Evolutionary conservation across 768 basidiomycete species (phyloP), one percentile per base, ranked within the genome.

Genomic region (Phaeotremella skinneri): DNA sequence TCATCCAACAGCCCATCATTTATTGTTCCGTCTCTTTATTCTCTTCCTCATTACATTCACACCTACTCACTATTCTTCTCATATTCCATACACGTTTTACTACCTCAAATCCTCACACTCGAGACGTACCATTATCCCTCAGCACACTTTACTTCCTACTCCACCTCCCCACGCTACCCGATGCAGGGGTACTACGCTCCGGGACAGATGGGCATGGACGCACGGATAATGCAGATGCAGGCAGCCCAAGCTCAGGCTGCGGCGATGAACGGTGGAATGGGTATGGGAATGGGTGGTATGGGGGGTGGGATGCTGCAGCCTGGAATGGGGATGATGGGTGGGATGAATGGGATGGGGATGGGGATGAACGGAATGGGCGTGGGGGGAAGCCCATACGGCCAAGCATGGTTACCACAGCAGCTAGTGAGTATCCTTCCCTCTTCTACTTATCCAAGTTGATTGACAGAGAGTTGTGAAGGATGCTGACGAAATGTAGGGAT

Each of bases 401-500:
- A 64, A 29, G 63, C 63, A 3, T 64, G 54, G 31, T 25, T 32
- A 21, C 29, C 51, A 6, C 51, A 59, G 27, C 43, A 64, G 14
- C 45, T 68, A 14, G 67, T 68, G 11, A 49, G 67, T 61, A 21
- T 23, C 11, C 31, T 2, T 50, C 5, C 2, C 6, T 11, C 9
- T 6, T 2, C 13, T 9, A 5, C 23, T 31, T 61, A 45, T 21
- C 54, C 20, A 26, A 29, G 17, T 11, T 5, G 6, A 34, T 21
- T 31, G 49, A 3, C 5, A 4, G 13, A 4, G 34, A 54, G 43
- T 27, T 32, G 5, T 4, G 54, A 7, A 20, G 21, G 13, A 5
- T 13, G 39, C 59, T 50, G 27, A 49, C 20, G 5, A 25, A 14
- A n/a, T n/a, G n/a, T 39, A 73, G 72, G 69, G 67, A 16, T 70